phyloP scores from a whole-genome alignment of 225 moss, liverwort and hornwort species.

The Climacium dendroides region DNA sequence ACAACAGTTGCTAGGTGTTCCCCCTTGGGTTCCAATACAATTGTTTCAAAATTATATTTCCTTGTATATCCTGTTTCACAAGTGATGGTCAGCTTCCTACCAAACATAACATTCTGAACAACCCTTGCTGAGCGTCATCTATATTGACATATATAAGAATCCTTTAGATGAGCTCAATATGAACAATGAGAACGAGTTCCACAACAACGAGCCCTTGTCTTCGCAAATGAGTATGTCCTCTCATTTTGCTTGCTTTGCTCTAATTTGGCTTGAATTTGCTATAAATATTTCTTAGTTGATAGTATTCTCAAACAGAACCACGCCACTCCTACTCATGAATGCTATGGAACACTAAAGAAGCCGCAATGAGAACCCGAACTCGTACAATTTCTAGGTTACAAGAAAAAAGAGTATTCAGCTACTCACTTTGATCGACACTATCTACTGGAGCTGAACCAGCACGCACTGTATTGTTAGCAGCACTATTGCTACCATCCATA shows the following conservation, averaged over 20 bases:
- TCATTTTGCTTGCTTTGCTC: background rate
- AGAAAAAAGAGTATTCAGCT: background rate
- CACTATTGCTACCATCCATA: slow-evolving; percentile 9
- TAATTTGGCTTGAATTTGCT: background rate
- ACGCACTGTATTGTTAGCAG: slow-evolving; percentile 1
- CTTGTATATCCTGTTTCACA: slow-evolving; percentile 21
- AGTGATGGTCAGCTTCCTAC: background rate
- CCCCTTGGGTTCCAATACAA: slow-evolving; percentile 37
- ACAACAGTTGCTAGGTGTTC: slow-evolving; percentile 41
- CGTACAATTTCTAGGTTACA: background rate
- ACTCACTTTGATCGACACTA: slow-evolving; percentile 31
- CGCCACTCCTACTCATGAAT: background rate
- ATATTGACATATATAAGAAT: background rate
- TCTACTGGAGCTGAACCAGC: slow-evolving; percentile 7
- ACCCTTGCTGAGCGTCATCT: background rate
- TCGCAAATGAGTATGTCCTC: background rate
- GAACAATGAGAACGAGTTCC: background rate
- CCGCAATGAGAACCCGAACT: background rate
- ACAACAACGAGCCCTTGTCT: background rate
- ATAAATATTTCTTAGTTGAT: no score
- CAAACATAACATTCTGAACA: background rate
- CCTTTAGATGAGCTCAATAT: background rate
- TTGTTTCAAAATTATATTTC: slow-evolving; percentile 37
- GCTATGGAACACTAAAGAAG: background rate
- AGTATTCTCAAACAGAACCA: background rate